phyloP scores from a whole-genome alignment of 805 yeast species.

The Starmerella kuoi region DNA sequence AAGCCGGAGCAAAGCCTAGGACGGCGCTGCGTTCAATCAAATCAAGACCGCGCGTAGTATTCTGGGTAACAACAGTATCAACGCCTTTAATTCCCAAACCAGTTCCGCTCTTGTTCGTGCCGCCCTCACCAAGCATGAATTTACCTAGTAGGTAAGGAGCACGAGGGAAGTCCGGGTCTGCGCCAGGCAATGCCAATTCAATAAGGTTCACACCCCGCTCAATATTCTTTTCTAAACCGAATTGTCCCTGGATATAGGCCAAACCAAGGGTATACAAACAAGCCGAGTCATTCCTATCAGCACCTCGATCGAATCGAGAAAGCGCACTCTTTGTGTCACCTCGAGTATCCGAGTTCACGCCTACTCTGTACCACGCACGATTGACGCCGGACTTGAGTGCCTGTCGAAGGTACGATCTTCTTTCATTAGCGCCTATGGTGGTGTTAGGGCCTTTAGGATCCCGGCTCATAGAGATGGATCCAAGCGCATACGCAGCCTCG shows the following conservation, averaged over 20 bases:
- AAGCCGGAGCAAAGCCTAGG: constrained; percentile 31
- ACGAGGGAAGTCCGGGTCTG: constrained; percentile 32
- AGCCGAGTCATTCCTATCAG: constrained; percentile 29
- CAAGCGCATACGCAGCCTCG: constrained; percentile 19
- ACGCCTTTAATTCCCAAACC: constrained; percentile 6
- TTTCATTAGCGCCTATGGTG: background rate
- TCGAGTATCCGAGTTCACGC: constrained; percentile 26
- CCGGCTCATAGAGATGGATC: background rate
- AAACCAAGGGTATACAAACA: constrained; percentile 31
- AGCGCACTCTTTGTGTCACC: constrained; percentile 27
- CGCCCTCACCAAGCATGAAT: constrained; percentile 31
- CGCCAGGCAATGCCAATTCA: constrained; percentile 24
- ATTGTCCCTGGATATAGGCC: constrained; percentile 24
- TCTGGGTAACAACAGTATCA: background rate
- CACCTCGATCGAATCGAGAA: constrained; percentile 29
- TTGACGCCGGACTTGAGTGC: constrained; percentile 27
- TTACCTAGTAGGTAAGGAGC: constrained; percentile 32
- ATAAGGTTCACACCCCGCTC: constrained; percentile 22
- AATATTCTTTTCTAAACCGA: constrained; percentile 23
- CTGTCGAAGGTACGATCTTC: constrained; percentile 13
- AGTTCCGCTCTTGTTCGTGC: constrained; percentile 16
- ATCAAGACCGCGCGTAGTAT: constrained; percentile 21
- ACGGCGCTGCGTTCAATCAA: constrained; percentile 29
- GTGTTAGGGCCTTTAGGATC: background rate
- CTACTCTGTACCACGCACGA: constrained; percentile 31